Percentiles rank a stretch among this genome's conserved stretches.
Conservation (phyloP, 345 rosid species). For the Psidium guajava region DNA sequence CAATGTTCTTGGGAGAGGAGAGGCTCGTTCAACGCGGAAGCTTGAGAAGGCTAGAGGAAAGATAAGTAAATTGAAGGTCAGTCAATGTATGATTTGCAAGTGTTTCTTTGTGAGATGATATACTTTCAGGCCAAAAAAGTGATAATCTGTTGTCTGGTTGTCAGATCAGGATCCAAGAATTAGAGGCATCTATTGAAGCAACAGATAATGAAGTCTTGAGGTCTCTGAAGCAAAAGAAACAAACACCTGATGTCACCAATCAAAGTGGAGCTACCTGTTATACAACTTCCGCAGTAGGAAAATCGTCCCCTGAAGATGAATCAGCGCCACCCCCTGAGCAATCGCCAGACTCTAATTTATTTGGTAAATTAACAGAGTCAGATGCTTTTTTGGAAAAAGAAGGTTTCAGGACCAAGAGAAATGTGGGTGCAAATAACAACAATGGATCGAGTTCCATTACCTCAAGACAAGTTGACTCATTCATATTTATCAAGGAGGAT, state of each 20-base stretch:
- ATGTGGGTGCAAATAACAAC: neutral
- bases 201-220: constrained; percentile 59
- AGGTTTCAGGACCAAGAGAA: neutral
- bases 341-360: constrained; percentile 13
- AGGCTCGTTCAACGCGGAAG: constrained; percentile 51
- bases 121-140: neutral
- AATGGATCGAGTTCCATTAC: neutral
- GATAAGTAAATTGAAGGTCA: constrained; percentile 58
- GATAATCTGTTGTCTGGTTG: constrained; percentile 1
- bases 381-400: neutral
- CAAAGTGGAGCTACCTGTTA: constrained; percentile 2
- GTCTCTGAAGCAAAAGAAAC: constrained; percentile 41
- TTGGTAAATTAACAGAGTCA: constrained; percentile 6
- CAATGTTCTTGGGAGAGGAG: constrained; percentile 79
- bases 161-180: constrained; percentile 60
- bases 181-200: constrained; percentile 46
- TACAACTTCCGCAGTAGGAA: constrained; percentile 5
- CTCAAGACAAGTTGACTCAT: neutral
- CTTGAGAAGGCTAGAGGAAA: constrained; percentile 73
- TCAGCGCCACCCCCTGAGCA: constrained; percentile 7
- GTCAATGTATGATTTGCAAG: neutral
- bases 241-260: neutral
- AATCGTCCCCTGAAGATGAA: constrained; percentile 6
- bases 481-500: constrained; percentile 4
- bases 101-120: neutral